phyloP scores from a whole-genome alignment of 768 basidiomycete genomes.

The Scleroderma citrinum region DNA sequence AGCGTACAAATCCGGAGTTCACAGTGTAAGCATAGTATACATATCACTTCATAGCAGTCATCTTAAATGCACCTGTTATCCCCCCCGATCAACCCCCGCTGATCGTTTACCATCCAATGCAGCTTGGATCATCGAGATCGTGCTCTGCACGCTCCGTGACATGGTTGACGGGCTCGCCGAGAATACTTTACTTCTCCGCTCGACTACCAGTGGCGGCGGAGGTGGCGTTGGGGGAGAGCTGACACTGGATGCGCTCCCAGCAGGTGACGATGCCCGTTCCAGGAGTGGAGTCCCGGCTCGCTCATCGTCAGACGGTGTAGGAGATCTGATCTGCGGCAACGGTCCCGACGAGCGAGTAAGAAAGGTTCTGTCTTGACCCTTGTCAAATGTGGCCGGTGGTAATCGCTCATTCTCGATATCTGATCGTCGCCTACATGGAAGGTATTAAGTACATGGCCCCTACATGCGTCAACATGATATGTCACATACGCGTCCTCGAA shows the following conservation, averaged over 20 bases:
- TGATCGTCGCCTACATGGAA: slow-evolving; percentile 13
- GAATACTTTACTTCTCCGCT: slow-evolving; percentile 8
- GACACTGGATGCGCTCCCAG: slow-evolving; percentile 14
- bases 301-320: slow-evolving; percentile 32
- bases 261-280: slow-evolving; percentile 20
- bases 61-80: too few relatives aligned
- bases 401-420: slow-evolving; percentile 26
- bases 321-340: slow-evolving; percentile 2
- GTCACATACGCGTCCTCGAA: slow-evolving; percentile 61
- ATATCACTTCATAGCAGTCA: neutral
- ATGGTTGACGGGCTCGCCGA: slow-evolving; percentile 19
- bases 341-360: neutral
- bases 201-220: slow-evolving; percentile 14
- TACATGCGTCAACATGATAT: neutral
- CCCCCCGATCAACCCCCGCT: slow-evolving; percentile 1
- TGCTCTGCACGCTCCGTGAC: slow-evolving; percentile 16
- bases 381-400: slow-evolving; percentile 12
- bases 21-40: neutral
- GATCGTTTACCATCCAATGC: slow-evolving; percentile 22
- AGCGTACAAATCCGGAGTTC: too few relatives aligned
- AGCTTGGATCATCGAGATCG: slow-evolving; percentile 24
- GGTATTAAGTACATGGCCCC: neutral
- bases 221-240: slow-evolving; percentile 21
- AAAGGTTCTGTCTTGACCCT: slow-evolving; percentile 19
- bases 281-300: slow-evolving; percentile 19